Evolutionary conservation across 345 rosid genomes (phyloP).

Genomic region (Conringia planisiliqua): DNA sequence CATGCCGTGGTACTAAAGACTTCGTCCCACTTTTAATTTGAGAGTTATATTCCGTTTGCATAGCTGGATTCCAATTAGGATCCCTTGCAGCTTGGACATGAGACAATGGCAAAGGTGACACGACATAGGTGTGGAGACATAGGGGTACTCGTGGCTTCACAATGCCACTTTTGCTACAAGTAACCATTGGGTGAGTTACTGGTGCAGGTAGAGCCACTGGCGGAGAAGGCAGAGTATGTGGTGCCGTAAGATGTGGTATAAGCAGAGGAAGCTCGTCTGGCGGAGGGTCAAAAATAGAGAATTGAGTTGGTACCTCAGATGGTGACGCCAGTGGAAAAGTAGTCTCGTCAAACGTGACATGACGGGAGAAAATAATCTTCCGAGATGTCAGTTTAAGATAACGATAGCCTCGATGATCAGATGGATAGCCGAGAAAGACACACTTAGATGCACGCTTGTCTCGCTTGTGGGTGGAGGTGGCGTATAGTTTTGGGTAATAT

Average conservation of each 20-base stretch:
- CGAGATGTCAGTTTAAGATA: no score
- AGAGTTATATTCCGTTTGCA: neutral
- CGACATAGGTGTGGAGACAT: neutral
- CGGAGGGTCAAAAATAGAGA: neutral
- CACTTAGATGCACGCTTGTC: no score
- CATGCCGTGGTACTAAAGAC: neutral
- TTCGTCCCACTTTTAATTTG: neutral
- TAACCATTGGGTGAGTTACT: neutral
- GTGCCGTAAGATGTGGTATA: neutral
- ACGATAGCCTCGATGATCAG: no score
- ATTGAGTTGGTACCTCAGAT: neutral
- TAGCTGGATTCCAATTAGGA: neutral
- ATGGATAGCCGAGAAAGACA: no score
- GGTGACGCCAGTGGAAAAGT: neutral
- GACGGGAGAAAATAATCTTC: no score
- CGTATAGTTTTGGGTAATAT: no score
- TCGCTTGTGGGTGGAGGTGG: no score
- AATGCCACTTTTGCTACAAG: neutral
- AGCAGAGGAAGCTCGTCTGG: neutral
- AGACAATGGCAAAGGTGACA: neutral
- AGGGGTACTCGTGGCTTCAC: neutral
- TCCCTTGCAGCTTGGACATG: neutral
- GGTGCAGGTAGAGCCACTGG: neutral
- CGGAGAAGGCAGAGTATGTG: neutral
- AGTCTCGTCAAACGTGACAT: no score